phyloP scores from a whole-genome alignment of 768 basidiomycete species.

The Mycena metata region DNA sequence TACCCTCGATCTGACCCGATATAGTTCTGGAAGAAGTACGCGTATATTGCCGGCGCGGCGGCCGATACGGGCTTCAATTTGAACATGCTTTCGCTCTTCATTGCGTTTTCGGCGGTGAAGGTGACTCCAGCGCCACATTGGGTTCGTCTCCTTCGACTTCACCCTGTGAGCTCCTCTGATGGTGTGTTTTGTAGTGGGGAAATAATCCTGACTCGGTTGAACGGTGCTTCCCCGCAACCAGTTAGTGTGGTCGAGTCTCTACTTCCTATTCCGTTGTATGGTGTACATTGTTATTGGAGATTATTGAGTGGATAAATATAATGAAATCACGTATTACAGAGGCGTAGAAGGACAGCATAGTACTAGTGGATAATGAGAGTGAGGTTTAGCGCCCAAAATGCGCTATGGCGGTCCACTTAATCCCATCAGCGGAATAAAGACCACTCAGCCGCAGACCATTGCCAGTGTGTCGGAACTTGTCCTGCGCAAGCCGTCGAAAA shows the following conservation, averaged over 20 bases:
- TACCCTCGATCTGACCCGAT: no score
- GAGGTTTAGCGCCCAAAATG: not conserved
- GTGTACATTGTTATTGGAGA: no score
- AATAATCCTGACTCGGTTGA: conserved; percentile 44
- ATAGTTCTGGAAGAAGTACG: conserved; percentile 44
- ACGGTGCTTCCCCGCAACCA: conserved; percentile 36
- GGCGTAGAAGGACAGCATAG: no score
- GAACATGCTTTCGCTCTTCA: conserved; percentile 44
- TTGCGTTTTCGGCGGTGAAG: conserved; percentile 44
- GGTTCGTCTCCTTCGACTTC: conserved; percentile 23
- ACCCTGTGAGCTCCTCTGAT: not conserved
- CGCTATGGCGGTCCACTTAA: not conserved
- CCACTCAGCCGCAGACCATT: not conserved
- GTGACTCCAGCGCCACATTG: conserved; percentile 39
- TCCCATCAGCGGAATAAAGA: not conserved
- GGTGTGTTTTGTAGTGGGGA: conserved; percentile 37
- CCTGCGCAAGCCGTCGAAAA: not conserved
- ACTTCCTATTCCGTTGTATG: no score
- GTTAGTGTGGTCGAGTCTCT: no score
- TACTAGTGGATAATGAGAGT: no score
- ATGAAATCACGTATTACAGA: no score
- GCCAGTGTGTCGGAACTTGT: not conserved
- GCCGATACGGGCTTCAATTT: conserved; percentile 46
- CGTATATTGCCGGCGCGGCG: conserved; percentile 41
- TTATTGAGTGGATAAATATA: no score